Conservation (phyloP, 1,284 basidiomycete genomes). For the Ganoderma lucidum region DNA sequence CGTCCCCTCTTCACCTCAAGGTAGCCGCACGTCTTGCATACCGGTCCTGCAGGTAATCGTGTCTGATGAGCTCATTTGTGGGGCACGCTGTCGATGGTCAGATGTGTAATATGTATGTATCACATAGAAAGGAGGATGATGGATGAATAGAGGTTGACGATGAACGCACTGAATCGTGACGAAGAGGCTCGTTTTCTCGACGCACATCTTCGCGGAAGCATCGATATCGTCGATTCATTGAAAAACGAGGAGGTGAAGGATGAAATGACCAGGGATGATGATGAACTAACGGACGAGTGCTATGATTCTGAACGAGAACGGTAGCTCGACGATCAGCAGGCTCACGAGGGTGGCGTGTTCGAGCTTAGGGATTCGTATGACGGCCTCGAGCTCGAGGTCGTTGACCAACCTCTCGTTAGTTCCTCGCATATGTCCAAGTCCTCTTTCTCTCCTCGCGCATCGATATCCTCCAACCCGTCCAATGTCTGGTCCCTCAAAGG, state of each 20-base stretch:
- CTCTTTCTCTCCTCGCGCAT: too few species aligned
- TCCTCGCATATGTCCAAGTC: too few species aligned
- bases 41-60: not conserved
- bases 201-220: not conserved
- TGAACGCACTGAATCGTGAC: conserved; percentile 22
- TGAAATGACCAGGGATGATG: conserved; percentile 22
- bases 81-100: not conserved
- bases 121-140: conserved; percentile 24
- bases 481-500: too few species aligned
- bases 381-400: too few species aligned
- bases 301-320: conserved; percentile 22
- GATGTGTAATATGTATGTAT: not conserved
- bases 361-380: too few species aligned
- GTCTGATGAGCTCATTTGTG: conserved; percentile 27
- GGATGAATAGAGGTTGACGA: conserved; percentile 24
- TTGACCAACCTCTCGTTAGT: too few species aligned
- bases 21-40: too few species aligned
- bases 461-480: too few species aligned
- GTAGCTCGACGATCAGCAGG: conserved; percentile 25
- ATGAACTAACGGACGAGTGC: conserved; percentile 24
- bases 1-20: too few species aligned
- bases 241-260: conserved; percentile 22
- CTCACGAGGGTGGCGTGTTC: conserved; percentile 12
- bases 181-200: conserved; percentile 25
- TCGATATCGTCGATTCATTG: conserved; percentile 15